These are phyloP conservation scores for Opeltia flavorubescens DNA, from an alignment of 495 filamentous ascomycete genomes.

Conservation along the genomic window DNA sequence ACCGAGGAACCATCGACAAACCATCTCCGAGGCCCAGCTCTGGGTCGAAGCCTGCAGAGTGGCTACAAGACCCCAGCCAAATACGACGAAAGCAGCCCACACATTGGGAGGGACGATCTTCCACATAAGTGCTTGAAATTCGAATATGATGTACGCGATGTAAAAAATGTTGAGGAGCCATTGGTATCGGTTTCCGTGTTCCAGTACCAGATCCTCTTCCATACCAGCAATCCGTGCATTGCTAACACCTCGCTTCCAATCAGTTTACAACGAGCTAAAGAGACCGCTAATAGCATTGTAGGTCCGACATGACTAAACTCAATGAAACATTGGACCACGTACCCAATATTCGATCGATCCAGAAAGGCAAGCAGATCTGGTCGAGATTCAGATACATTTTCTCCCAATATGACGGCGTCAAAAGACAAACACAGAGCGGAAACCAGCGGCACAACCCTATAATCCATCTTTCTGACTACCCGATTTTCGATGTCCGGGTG, in stretches of 20 bases:
- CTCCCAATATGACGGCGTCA: slow-evolving; percentile 10
- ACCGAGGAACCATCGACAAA: slow-evolving; percentile 52
- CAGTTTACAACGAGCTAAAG: background rate
- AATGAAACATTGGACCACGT: slow-evolving; percentile 8
- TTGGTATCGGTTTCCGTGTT: slow-evolving; percentile 34
- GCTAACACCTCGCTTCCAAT: slow-evolving; percentile 14
- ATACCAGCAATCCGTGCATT: slow-evolving; percentile 55
- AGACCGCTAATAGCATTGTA: slow-evolving; percentile 3
- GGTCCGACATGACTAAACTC: background rate
- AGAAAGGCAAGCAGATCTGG: slow-evolving; percentile 50
- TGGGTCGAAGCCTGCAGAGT: slow-evolving; percentile 45
- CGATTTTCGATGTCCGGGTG: slow-evolving; percentile 40
- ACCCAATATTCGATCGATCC: slow-evolving; percentile 56
- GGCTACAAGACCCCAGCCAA: slow-evolving; percentile 41
- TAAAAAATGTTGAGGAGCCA: slow-evolving; percentile 78
- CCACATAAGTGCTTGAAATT: slow-evolving; percentile 59
- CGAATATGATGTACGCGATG: slow-evolving; percentile 46
- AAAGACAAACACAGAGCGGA: slow-evolving; percentile 35
- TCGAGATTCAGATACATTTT: slow-evolving; percentile 10
- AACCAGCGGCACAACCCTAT: slow-evolving; percentile 34
- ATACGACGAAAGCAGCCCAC: slow-evolving; percentile 34
- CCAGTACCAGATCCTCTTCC: slow-evolving; percentile 35
- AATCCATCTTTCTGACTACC: slow-evolving; percentile 47
- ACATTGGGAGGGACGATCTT: slow-evolving; percentile 47
- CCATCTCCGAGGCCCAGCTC: slow-evolving; percentile 53